phyloP scores from a whole-genome alignment of 148 eudicot genomes.

The Chenopodium berlandieri region DNA sequence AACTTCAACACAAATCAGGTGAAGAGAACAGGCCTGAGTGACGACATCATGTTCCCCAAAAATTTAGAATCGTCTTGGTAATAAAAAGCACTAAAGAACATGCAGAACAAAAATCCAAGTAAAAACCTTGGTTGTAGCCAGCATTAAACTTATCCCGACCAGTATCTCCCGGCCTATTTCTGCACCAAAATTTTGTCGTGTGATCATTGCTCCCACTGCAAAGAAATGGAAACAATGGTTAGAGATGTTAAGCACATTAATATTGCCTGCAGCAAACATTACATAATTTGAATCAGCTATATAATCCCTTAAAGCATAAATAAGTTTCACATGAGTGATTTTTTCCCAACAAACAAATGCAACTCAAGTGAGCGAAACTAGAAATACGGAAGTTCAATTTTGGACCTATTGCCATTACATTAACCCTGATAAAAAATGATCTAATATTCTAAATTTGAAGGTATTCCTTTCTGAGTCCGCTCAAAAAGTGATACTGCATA shows the following conservation, averaged over 20 bases:
- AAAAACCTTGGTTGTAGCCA: constrained; percentile 67
- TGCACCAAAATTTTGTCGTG: constrained; percentile 96
- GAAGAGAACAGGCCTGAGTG: too few species aligned
- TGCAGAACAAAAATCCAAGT: neutral
- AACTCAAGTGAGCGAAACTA: neutral
- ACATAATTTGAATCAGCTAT: neutral
- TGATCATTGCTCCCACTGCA: constrained; percentile 99
- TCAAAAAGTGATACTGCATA: neutral
- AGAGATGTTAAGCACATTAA: neutral
- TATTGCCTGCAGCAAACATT: neutral
- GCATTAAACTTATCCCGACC: constrained; percentile 72
- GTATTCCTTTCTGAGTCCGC: neutral
- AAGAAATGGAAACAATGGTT: constrained; percentile 14
- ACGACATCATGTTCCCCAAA: neutral
- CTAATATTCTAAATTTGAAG: too few species aligned
- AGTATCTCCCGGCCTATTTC: constrained; percentile 98
- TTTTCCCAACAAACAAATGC: neutral
- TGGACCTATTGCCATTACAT: neutral
- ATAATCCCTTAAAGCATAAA: neutral
- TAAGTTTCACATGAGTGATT: neutral
- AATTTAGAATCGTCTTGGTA: neutral
- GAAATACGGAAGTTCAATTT: neutral
- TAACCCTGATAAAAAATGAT: neutral
- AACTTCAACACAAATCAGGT: too few species aligned
- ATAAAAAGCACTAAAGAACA: neutral